phyloP scores from a whole-genome alignment of 306 rosid genomes.

The Comarum palustre region DNA sequence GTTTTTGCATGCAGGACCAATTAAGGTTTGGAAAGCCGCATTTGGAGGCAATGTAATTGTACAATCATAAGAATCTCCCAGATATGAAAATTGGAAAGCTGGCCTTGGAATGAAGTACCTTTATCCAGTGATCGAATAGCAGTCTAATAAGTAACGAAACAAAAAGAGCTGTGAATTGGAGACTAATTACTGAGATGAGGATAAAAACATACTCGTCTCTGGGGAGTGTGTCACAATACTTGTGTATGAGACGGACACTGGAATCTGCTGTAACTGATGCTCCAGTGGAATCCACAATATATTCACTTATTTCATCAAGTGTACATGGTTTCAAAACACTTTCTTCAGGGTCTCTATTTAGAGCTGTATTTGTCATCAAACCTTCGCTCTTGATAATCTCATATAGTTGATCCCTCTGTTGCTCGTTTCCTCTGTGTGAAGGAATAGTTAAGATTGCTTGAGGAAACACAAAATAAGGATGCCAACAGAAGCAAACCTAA shows the following conservation, averaged over 20 bases:
- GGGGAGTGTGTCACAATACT: conserved; percentile 68
- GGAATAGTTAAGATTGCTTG: neutral
- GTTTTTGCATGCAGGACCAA: conserved; percentile 59
- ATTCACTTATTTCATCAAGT: conserved; percentile 34
- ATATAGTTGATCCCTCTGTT: conserved; percentile 70
- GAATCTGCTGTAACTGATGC: conserved; percentile 71
- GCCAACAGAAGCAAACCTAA: neutral
- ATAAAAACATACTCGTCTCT: conserved; percentile 53
- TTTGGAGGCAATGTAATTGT: conserved; percentile 63
- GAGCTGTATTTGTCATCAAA: conserved; percentile 62
- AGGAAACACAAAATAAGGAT: conserved; percentile 11
- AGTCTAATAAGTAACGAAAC: conserved; percentile 1
- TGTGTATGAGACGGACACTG: conserved; percentile 54
- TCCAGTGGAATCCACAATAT: conserved; percentile 66
- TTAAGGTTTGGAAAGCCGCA: conserved; percentile 65
- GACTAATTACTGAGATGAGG: conserved; percentile 24
- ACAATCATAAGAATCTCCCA: conserved; percentile 53
- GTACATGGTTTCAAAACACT: conserved; percentile 33
- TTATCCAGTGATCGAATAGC: conserved; percentile 28
- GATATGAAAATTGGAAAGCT: conserved; percentile 33
- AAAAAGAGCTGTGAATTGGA: neutral
- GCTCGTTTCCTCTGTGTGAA: conserved; percentile 62
- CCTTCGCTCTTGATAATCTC: conserved; percentile 72
- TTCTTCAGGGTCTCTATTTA: conserved; percentile 44
- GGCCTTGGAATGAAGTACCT: conserved; percentile 67